Evolutionary conservation across 2,329 filamentous ascomycete genomes (phyloP), one percentile per base, ranked within the genome.

Genomic region (Thielaviopsis populi): DNA sequence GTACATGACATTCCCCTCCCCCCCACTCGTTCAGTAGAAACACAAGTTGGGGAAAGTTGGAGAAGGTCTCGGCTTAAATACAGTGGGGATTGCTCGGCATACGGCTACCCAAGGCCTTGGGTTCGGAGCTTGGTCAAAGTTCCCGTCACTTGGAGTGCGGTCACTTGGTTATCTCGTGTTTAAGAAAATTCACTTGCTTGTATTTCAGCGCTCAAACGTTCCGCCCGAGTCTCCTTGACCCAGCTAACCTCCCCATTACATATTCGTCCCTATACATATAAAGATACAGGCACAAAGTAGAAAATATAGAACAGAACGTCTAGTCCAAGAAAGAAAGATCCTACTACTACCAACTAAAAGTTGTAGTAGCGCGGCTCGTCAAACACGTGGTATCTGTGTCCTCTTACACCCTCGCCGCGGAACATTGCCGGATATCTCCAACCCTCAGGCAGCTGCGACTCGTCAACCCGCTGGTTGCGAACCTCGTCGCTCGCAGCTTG

Each of bases 301-400:
- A 22, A 56, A 56, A 56, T 37, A 37, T 24, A 41, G 53, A 56
- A 56, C 13, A 27, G 27, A 43, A 60, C 64, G 68, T 76, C 64
- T 75, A 75, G 15, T 56, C 53, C 53, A 56, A 37, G 24, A 30
- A 30, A 27, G 50, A 27, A 33, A 19, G n/a, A 37, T 37, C 33
- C 33, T 8, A 6, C 33, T 8, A 6, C 33, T 1, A 37, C 33
- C 33, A 13, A 54, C 53, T 66, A 66, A 50, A 66, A 66, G 60
- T 71, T 73, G 68, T 75, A 86, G 72, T 94, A 96, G 72, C 88
- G 81, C 60, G 91, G 91, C 76, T 95, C 89, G 69, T 96, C 82
- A 75, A 99, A 97, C 37, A 97, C 94, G 74, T 99, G 94, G 74
- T 97, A 99, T 66, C 80, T 77, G 75, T 99, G 94, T 3, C 89